These are phyloP conservation scores for Blastobotrys apis DNA, from an alignment of 1,139 yeast species.

Conservation along the genomic window DNA sequence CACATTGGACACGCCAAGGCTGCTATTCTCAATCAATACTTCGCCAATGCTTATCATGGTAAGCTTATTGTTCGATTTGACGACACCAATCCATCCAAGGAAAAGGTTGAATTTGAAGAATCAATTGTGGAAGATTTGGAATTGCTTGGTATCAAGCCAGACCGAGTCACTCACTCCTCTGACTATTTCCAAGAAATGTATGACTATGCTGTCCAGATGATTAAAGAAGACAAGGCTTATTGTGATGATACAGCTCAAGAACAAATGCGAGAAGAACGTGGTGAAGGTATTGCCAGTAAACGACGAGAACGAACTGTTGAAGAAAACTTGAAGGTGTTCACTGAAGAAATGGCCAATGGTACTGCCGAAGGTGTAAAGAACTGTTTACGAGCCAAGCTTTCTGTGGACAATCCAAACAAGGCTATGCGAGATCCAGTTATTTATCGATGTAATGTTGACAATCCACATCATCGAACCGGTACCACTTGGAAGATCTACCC, in stretches of 20 bases:
- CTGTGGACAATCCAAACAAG: constrained; percentile 83
- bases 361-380: constrained; percentile 85
- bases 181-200: constrained; percentile 90
- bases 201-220: constrained; percentile 74
- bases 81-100: constrained; percentile 95
- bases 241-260: constrained; percentile 94
- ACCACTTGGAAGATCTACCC: constrained; percentile 91
- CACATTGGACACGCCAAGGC: constrained; percentile 98
- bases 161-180: constrained; percentile 78
- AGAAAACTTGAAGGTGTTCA: constrained; percentile 80
- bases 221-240: constrained; percentile 92
- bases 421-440: constrained; percentile 95
- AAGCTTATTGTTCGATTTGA: constrained; percentile 92
- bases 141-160: constrained; percentile 88
- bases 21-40: constrained; percentile 89
- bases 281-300: constrained; percentile 87
- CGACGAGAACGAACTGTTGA: constrained; percentile 90
- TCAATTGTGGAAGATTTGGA: constrained; percentile 86
- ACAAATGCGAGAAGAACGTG: constrained; percentile 95
- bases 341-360: constrained; percentile 86
- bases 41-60: constrained; percentile 91
- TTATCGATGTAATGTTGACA: constrained; percentile 81
- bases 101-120: constrained; percentile 87
- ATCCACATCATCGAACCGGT: constrained; percentile 97
- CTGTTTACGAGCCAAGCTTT: constrained; percentile 94